Evolutionary conservation across 2,329 filamentous ascomycete species (phyloP), one percentile per base, ranked within the genome.

Genomic region (Stachybotrys elegans): DNA sequence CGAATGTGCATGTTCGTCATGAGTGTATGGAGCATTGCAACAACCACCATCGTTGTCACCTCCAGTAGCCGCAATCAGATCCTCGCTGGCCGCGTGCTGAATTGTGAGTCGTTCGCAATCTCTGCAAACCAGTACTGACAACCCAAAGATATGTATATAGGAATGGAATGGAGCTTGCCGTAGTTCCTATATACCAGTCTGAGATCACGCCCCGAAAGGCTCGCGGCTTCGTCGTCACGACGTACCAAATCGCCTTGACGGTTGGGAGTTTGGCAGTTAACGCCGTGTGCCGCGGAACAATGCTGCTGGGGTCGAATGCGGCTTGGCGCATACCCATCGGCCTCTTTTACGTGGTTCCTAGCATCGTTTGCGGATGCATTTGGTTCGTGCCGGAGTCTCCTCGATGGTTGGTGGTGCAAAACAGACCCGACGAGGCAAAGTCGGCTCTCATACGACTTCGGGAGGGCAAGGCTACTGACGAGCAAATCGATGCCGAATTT

Each of bases 101-200:
- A 63, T 23, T 66, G 65, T 43, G 40, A 63, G 17, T 69, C 69
- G 38, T 54, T 68, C 23, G 66, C n/a, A n/a, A n/a, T n/a, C n/a
- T n/a, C n/a, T n/a, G n/a, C n/a, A n/a, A n/a, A n/a, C n/a, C n/a
- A n/a, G n/a, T n/a, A n/a, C n/a, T n/a, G n/a, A n/a, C n/a, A n/a
- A n/a, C n/a, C n/a, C n/a, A n/a, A n/a, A n/a, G n/a, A n/a, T n/a
- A n/a, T n/a, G n/a, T n/a, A n/a, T n/a, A n/a, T n/a, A n/a, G n/a
- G n/a, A n/a, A n/a, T n/a, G n/a, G 65, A 13, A 68, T 67, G 57
- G 66, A 69, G 46, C 54, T 69, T 7, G 55, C 65, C 1, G 51
- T 61, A 4, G 60, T 67, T 6, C 66, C 66, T 0, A 51, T 62
- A 1, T 55, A 54, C 16, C 60, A 65, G 43, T 58, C 61, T 3